Evolutionary conservation across 2,329 filamentous ascomycete genomes (phyloP).

Genomic region (Paramyrothecium roridum): DNA sequence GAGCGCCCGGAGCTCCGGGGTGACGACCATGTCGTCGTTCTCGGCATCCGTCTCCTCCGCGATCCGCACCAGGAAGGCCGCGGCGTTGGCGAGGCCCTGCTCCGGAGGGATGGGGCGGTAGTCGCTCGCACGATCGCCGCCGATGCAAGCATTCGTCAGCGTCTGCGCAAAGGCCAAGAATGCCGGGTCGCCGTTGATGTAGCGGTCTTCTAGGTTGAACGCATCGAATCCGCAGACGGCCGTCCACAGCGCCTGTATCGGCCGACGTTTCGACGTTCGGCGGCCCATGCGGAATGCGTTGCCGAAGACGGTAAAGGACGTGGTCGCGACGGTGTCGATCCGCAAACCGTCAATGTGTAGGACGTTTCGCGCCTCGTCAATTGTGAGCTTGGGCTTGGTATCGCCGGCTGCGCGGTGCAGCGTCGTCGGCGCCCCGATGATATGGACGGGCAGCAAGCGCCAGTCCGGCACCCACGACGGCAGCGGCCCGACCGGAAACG

Average conservation of each 20-base stretch:
- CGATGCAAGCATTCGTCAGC: slow-evolving; percentile 27
- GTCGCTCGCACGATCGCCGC: slow-evolving; percentile 19
- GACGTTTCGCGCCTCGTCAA: slow-evolving; percentile 16
- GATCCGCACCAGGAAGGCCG: slow-evolving; percentile 24
- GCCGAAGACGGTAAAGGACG: slow-evolving; percentile 24
- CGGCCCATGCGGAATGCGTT: slow-evolving; percentile 25
- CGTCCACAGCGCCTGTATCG: slow-evolving; percentile 27
- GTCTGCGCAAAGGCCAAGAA: slow-evolving; percentile 31
- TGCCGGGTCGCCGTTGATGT: slow-evolving; percentile 20
- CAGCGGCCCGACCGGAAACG: slow-evolving; percentile 6
- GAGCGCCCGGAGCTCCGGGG: slow-evolving; percentile 5
- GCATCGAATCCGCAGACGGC: slow-evolving; percentile 17
- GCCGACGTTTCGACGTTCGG: slow-evolving; percentile 6
- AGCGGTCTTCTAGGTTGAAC: slow-evolving; percentile 21
- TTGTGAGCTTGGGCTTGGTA: slow-evolving; percentile 18
- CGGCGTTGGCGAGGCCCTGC: slow-evolving; percentile 26
- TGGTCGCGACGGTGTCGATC: slow-evolving; percentile 18
- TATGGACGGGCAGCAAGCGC: slow-evolving; percentile 26
- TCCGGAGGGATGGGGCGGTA: slow-evolving; percentile 17
- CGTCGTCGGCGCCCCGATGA: slow-evolving; percentile 25
- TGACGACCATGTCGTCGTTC: neutral
- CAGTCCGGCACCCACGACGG: slow-evolving; percentile 37
- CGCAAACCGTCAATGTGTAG: slow-evolving; percentile 24
- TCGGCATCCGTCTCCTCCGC: slow-evolving; percentile 12
- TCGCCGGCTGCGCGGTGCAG: slow-evolving; percentile 25